phyloP scores from a whole-genome alignment of 371 early-diverging fungal genomes.

The Mortierella sp. region DNA sequence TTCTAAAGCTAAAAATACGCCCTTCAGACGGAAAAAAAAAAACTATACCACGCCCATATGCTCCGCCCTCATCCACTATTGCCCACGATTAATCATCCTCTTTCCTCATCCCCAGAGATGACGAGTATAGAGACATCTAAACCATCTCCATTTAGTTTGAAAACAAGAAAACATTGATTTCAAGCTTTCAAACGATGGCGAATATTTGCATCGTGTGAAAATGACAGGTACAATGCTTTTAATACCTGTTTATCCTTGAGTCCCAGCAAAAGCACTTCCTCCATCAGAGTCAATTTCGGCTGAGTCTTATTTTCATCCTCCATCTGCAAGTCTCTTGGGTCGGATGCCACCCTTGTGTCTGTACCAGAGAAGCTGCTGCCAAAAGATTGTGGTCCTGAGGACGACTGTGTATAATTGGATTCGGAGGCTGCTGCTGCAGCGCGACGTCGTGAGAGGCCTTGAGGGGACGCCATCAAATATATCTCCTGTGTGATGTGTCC shows the following conservation, averaged over 20 bases:
- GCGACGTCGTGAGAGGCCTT: slow-evolving; percentile 54
- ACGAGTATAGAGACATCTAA: no score
- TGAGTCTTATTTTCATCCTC: slow-evolving; percentile 72
- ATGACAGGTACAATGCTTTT: no score
- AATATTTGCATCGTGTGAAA: no score
- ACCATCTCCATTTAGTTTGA: no score
- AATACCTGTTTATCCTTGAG: slow-evolving; percentile 94
- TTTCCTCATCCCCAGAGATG: no score
- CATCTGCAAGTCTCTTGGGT: slow-evolving; percentile 54
- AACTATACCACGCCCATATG: background rate
- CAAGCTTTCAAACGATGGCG: no score
- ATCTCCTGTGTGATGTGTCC: background rate
- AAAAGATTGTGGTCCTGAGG: slow-evolving; percentile 32
- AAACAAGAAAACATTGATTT: no score
- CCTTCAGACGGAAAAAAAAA: background rate
- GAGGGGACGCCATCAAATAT: slow-evolving; percentile 42
- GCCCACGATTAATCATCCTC: no score
- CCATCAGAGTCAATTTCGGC: slow-evolving; percentile 90
- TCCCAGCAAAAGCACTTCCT: slow-evolving; percentile 93
- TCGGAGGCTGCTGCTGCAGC: slow-evolving; percentile 45
- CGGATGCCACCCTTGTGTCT: slow-evolving; percentile 40
- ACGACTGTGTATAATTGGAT: slow-evolving; percentile 12
- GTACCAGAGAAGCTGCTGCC: slow-evolving; percentile 22
- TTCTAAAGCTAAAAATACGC: background rate
- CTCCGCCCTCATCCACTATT: background rate